Percentiles rank a stretch among this genome's conserved stretches.
These are phyloP conservation scores for Globisporangium cystogenes DNA, from an alignment of 352 stramenopile species.

Conservation along the genomic window DNA sequence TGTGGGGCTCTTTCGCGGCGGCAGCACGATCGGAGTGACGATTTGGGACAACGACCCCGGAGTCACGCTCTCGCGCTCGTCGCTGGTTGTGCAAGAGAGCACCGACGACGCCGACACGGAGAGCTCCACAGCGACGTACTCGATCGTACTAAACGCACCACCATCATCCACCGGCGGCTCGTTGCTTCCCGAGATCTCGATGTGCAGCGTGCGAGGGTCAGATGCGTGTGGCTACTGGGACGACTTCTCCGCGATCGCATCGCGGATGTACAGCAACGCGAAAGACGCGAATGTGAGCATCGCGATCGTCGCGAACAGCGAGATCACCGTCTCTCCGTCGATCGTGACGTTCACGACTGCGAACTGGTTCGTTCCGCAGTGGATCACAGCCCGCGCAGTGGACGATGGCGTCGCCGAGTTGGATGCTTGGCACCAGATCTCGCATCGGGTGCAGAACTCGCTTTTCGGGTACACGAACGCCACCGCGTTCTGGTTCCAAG, in stretches of 20 bases:
- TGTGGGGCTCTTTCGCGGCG: conserved; percentile 30
- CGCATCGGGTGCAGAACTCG: conserved; percentile 50
- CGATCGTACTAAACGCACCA: conserved; percentile 62
- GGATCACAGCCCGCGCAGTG: conserved; percentile 36
- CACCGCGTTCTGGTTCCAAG: conserved; percentile 58
- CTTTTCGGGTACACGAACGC: conserved; percentile 34
- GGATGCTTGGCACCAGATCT: conserved; percentile 29
- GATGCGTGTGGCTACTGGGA: conserved; percentile 47
- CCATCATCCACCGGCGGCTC: conserved; percentile 16
- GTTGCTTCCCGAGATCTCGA: conserved; percentile 13
- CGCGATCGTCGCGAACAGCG: conserved; percentile 38
- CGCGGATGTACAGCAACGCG: conserved; percentile 21
- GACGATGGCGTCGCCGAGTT: conserved; percentile 40
- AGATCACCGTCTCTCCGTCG: conserved; percentile 42
- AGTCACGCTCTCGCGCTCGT: conserved; percentile 42
- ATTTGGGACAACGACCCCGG: conserved; percentile 80
- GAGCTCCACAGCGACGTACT: conserved; percentile 21
- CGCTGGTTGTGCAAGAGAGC: conserved; percentile 32
- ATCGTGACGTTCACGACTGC: conserved; percentile 53
- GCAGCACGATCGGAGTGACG: conserved; percentile 41
- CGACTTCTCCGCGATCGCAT: conserved; percentile 25
- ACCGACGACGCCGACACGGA: neutral
- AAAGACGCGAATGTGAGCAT: conserved; percentile 46
- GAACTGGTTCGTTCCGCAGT: conserved; percentile 64
- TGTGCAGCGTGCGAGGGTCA: conserved; percentile 23